Percentiles rank a stretch among this genome's conserved stretches.
These are phyloP conservation scores for Corylus americana DNA, from an alignment of 306 rosid species.

Conservation along the genomic window DNA sequence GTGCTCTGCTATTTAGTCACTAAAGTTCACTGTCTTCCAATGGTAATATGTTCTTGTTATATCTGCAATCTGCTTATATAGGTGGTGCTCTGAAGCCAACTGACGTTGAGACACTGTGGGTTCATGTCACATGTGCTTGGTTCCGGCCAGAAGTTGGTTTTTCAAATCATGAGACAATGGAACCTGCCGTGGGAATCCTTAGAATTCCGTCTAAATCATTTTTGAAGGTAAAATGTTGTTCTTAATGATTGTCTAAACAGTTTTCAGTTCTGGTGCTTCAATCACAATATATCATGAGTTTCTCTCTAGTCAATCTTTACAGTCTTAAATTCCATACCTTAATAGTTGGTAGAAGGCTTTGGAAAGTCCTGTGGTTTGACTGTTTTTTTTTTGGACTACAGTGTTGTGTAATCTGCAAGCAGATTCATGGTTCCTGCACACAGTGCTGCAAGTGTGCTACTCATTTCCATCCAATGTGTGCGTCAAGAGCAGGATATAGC, in stretches of 20 bases:
- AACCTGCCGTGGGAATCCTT: constrained; percentile 92
- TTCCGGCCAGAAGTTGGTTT: constrained; percentile 84
- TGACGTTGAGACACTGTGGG: constrained; percentile 86
- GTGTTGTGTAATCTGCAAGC: constrained; percentile 86
- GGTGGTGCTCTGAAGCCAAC: constrained; percentile 99
- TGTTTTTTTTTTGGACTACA: constrained; percentile 43
- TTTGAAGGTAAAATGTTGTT: constrained; percentile 60
- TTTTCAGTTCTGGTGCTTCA: background rate
- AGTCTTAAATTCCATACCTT: background rate
- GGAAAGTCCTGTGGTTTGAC: background rate
- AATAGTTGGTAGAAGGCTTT: background rate
- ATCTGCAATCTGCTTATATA: constrained; percentile 35
- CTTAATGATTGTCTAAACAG: background rate
- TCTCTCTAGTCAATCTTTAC: constrained; percentile 9
- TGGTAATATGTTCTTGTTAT: constrained; percentile 24
- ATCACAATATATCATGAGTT: constrained; percentile 8
- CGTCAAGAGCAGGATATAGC: constrained; percentile 88
- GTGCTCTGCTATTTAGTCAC: constrained; percentile 9
- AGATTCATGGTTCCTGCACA: constrained; percentile 90
- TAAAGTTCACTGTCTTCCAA: constrained; percentile 7
- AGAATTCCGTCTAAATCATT: constrained; percentile 71
- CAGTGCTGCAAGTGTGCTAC: constrained; percentile 91
- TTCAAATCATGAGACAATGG: constrained; percentile 78
- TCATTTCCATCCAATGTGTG: constrained; percentile 82
- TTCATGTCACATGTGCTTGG: constrained; percentile 97